These are phyloP conservation scores for Hymenoscyphus albidus DNA, from an alignment of 2,329 filamentous ascomycete species.

Conservation along the genomic window DNA sequence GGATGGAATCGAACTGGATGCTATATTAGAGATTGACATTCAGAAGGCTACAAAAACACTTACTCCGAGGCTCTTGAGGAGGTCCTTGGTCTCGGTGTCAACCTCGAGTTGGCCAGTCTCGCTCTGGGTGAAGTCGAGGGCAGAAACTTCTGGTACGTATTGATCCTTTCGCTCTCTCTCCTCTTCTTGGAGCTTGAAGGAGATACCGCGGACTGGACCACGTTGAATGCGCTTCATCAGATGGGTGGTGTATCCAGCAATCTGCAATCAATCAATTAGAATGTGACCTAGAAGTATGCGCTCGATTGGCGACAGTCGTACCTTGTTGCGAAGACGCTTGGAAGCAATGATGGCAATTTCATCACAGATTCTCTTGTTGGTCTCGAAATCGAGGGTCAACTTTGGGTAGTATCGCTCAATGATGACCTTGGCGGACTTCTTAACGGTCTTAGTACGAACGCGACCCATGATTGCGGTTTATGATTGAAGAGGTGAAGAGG, in stretches of 20 bases:
- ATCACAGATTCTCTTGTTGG: constrained; percentile 99
- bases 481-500: constrained; percentile 4
- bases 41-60: constrained; percentile 42
- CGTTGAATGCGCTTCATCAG: constrained; percentile 99
- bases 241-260: constrained; percentile 97
- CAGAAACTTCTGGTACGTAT: constrained; percentile 98
- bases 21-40: constrained; percentile 30
- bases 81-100: constrained; percentile 96
- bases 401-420: constrained; percentile 98
- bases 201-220: constrained; percentile 98
- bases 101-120: constrained; percentile 93
- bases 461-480: constrained; percentile 39
- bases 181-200: constrained; percentile 99
- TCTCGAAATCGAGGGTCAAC: constrained; percentile 99
- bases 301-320: constrained; percentile 38
- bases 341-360: constrained; percentile 99
- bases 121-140: constrained; percentile 95
- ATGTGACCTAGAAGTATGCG: not conserved
- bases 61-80: constrained; percentile 98
- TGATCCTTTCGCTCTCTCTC: constrained; percentile 99
- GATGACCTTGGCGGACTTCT: constrained; percentile 87
- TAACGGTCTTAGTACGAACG: constrained; percentile 43
- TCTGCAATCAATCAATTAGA: constrained; percentile 46
- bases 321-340: constrained; percentile 99
- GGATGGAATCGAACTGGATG: constrained; percentile 87